Percentiles rank a stretch among this genome's conserved stretches.
Evolutionary conservation across 2,329 filamentous ascomycete species (phyloP).

Genomic region (Aspergillus phoenicis): DNA sequence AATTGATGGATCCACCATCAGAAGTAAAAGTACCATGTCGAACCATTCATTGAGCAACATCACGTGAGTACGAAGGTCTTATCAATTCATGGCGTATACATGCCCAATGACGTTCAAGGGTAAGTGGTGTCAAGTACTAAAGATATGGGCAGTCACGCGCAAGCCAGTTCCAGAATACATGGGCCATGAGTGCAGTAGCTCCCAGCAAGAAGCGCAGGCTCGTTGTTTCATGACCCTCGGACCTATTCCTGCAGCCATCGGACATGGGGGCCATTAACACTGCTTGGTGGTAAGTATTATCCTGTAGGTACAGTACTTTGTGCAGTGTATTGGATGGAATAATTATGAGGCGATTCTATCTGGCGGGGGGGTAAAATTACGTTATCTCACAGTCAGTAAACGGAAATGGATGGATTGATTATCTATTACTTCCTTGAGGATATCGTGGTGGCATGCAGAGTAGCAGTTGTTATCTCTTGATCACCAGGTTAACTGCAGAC

Average conservation of each 20-base stretch:
- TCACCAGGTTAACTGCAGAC: too few species aligned
- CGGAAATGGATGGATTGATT: neutral
- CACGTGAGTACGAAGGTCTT: constrained; percentile 7
- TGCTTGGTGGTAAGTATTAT: neutral
- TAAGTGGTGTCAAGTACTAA: neutral
- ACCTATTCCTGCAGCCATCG: neutral
- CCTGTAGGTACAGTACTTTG: neutral
- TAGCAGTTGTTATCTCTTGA: too few species aligned
- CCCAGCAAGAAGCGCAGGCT: neutral
- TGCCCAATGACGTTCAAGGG: neutral
- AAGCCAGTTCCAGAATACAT: neutral
- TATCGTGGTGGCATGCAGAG: too few species aligned
- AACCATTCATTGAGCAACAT: neutral
- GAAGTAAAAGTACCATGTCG: neutral
- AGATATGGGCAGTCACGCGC: neutral
- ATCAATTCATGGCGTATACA: neutral
- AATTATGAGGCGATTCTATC: neutral
- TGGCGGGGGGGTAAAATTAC: neutral
- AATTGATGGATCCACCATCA: neutral
- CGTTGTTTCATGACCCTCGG: neutral
- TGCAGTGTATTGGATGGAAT: neutral
- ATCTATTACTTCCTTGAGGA: too few species aligned
- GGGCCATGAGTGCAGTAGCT: neutral
- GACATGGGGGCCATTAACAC: neutral
- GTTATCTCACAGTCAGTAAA: neutral